Evolutionary conservation across 148 eudicot genomes (phyloP), one percentile per base, ranked within the genome.

Genomic region (Rhododendron mucronatum): DNA sequence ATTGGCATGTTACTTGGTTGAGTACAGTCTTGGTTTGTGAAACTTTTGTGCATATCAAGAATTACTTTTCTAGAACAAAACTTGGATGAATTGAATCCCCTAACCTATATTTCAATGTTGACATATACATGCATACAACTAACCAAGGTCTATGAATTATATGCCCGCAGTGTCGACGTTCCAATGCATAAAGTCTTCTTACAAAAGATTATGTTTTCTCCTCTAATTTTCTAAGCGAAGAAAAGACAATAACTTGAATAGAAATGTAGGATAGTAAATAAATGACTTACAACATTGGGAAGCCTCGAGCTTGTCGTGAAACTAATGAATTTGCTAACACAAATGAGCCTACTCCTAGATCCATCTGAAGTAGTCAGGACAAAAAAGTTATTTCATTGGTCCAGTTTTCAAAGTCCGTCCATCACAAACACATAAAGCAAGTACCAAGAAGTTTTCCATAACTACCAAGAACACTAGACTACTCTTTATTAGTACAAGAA

Each of bases 341-440:
- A 97, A 94, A 97, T 84, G 97, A 93, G 69, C 99, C 99, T 12
- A 97, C 99, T 78, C 99, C 99, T 73, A 95, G 88, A 90, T 97
- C 99, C 99, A 97, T 97, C 99, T 97, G 92, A 84, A 57, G 55
- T 30, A 77, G 73, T 82, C 80, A 33, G 5, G 15, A 39, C 50
- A 16, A 37, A 13, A 26, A 33, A 15, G 30, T 45, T 57, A 79
- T 80, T 80, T n/a, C 7, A 79, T 50, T 47, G 37, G 14, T 33
- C 53, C 84, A 69, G 48, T 71, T 61, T 37, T 53, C 39, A 69
- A 81, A 47, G 83, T 61, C 75, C 37, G 28, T 39, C 11, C 28
- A 73, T 81, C 37, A 81, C 28, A 4, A 83, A 81, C 63, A 37
- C 80, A 82, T 53, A 87, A 30, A 74, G 67, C 50, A 73, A 81